Conservation (phyloP, 306 rosid species). For the Leucaena leucocephala region DNA sequence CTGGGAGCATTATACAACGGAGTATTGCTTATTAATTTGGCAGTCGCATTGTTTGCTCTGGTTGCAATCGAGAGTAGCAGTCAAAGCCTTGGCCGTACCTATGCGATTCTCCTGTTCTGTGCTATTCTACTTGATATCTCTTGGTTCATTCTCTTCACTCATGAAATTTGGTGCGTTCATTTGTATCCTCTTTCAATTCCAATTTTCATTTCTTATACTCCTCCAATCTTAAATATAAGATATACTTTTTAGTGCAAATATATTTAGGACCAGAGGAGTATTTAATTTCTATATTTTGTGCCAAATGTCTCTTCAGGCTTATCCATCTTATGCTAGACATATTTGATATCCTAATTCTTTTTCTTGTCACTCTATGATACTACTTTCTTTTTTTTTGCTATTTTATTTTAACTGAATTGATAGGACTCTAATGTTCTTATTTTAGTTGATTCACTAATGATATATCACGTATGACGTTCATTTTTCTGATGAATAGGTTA, state of each 20-base stretch:
- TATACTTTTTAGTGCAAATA: too few relatives aligned
- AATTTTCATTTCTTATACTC: not conserved
- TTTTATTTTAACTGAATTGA: not conserved
- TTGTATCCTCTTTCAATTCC: not conserved
- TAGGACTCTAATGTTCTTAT: not conserved
- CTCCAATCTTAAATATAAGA: too few relatives aligned
- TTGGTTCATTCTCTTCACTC: slow-evolving; percentile 84
- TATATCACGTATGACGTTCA: not conserved
- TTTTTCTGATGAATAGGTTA: not conserved
- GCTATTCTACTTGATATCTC: slow-evolving; percentile 67
- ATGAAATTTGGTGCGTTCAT: slow-evolving; percentile 67
- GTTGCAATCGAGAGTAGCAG: slow-evolving; percentile 97
- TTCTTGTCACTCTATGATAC: not conserved
- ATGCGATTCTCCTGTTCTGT: slow-evolving; percentile 84
- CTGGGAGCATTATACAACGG: slow-evolving; percentile 93
- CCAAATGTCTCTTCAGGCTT: not conserved
- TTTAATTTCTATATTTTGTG: not conserved
- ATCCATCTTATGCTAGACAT: not conserved
- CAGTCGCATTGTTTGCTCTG: slow-evolving; percentile 82
- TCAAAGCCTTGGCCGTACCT: slow-evolving; percentile 94
- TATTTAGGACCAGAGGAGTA: too few relatives aligned
- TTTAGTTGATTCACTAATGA: not conserved
- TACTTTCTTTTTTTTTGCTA: too few relatives aligned
- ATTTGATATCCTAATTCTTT: not conserved
- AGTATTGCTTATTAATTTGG: slow-evolving; percentile 71